These are phyloP conservation scores for Garcia nutans DNA, from an alignment of 345 rosid genomes.

Conservation along the genomic window DNA sequence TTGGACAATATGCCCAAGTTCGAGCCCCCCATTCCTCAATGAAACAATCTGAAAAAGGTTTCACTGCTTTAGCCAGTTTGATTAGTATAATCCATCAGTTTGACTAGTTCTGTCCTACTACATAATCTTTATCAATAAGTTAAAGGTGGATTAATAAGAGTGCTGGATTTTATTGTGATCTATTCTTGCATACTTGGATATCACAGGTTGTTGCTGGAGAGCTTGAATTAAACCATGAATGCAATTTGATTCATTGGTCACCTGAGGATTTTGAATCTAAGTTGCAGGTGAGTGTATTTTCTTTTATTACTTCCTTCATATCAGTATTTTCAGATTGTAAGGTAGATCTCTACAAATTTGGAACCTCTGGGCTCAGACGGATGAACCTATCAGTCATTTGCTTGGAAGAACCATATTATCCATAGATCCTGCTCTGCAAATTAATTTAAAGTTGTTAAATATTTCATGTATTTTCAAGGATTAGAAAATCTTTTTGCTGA, in stretches of 20 bases:
- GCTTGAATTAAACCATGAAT: conserved; percentile 88
- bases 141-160: background rate
- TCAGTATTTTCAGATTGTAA: background rate
- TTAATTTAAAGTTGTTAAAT: background rate
- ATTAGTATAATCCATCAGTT: too few relatives aligned
- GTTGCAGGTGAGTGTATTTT: conserved; percentile 60
- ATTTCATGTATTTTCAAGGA: background rate
- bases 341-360: background rate
- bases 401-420: background rate
- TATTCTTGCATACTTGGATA: background rate
- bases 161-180: background rate
- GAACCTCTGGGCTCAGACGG: background rate
- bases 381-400: background rate
- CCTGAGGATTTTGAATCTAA: conserved; percentile 96
- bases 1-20: too few relatives aligned
- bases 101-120: too few relatives aligned
- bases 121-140: too few relatives aligned
- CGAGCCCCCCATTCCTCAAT: too few relatives aligned
- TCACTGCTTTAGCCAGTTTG: too few relatives aligned
- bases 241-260: conserved; percentile 88
- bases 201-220: conserved; percentile 96
- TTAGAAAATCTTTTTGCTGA: background rate
- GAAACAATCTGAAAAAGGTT: too few relatives aligned
- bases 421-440: background rate
- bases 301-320: background rate